Conservation (phyloP, 257 asterid genomes). For the Agastache rugosa region DNA sequence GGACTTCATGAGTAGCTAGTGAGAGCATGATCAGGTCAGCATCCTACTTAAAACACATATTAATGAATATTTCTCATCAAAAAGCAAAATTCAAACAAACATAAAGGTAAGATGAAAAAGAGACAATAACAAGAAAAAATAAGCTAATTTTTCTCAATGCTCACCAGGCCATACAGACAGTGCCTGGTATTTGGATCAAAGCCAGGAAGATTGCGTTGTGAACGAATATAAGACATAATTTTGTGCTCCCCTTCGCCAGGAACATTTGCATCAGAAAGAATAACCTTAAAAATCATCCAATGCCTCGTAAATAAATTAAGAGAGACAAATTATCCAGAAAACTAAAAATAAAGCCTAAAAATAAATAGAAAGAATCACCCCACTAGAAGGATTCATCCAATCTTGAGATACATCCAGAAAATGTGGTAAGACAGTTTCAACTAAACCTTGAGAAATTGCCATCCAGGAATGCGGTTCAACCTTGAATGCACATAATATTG, state of each 20-base stretch:
- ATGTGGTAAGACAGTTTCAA: slow-evolving; percentile 28
- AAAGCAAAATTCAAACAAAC: slow-evolving; percentile 36
- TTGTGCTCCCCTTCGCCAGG: slow-evolving; percentile 99
- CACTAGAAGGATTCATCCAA: slow-evolving; percentile 43
- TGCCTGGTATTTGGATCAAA: slow-evolving; percentile 94
- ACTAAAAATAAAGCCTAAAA: slow-evolving; percentile 40
- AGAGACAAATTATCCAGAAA: slow-evolving; percentile 50
- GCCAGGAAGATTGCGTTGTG: slow-evolving; percentile 90
- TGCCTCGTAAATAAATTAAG: slow-evolving; percentile 58
- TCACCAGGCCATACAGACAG: slow-evolving; percentile 94
- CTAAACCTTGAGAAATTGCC: slow-evolving; percentile 88
- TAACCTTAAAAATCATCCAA: slow-evolving; percentile 84
- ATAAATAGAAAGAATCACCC: slow-evolving; percentile 46
- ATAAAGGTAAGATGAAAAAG: slow-evolving; percentile 17
- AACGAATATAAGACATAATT: slow-evolving; percentile 90
- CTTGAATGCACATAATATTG: slow-evolving; percentile 86
- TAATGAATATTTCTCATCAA: slow-evolving; percentile 34
- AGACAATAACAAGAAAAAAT: slow-evolving; percentile 13
- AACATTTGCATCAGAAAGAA: slow-evolving; percentile 94
- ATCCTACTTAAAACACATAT: slow-evolving; percentile 56
- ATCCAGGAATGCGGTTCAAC: slow-evolving; percentile 78
- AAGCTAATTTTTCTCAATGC: slow-evolving; percentile 38
- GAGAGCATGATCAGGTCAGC: slow-evolving; percentile 97
- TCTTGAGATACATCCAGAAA: slow-evolving; percentile 33
- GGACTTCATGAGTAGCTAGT: slow-evolving; percentile 95